Base-by-base conservation (phyloP, 164 flowering plant genomes). In the Buxus sempervirens region DNA sequence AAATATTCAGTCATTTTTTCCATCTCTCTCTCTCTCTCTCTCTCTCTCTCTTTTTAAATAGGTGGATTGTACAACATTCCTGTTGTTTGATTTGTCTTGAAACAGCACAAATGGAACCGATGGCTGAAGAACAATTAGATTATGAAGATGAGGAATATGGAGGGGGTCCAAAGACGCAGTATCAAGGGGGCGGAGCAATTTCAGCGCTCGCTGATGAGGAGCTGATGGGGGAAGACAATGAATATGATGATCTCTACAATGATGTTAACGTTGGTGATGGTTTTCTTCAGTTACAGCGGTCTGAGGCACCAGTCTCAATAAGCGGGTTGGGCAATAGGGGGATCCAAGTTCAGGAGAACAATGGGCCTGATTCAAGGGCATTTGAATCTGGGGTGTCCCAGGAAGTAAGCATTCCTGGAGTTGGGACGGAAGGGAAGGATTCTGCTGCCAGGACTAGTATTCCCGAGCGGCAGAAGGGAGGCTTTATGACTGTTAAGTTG, bases 211-310 rank as follows among this genome's bases (percentile, higher is more conserved):
- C 86, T 54, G 93, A 88, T 23, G 93, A 86, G 72, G 92, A 86
- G 59, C 38, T 82, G 68, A 78, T 84, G 65, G 89, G 82, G n/a
- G 90, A 86, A 56, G 92, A 84, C 32, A 87, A 88, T 68, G 90
- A 86, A 67, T 84, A 83, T 73, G 93, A 88, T 73, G 90, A 88
- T 78, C 82, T 88, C 9, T 88, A 85, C 69, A 86, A 81, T 70
- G 90, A 85, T 76, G 90, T 88, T 65, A 88, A 88, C 70, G 86
- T 88, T 48, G 88, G 93, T 21, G 90, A 88, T 59, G 83, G 83
- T 65, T 88, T 88, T 57, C 67, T 80, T 64, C 89, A 86, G 68
- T n/a, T 82, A 75, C 89, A 85, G 42, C 82, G 69, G 15, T 45
- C 88, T 58, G 91, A 85, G 73, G 53, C 77, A 49, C 74, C 82